These are phyloP conservation scores for Fusarium longipes DNA, from an alignment of 2,329 filamentous ascomycete species.

Conservation along the genomic window DNA sequence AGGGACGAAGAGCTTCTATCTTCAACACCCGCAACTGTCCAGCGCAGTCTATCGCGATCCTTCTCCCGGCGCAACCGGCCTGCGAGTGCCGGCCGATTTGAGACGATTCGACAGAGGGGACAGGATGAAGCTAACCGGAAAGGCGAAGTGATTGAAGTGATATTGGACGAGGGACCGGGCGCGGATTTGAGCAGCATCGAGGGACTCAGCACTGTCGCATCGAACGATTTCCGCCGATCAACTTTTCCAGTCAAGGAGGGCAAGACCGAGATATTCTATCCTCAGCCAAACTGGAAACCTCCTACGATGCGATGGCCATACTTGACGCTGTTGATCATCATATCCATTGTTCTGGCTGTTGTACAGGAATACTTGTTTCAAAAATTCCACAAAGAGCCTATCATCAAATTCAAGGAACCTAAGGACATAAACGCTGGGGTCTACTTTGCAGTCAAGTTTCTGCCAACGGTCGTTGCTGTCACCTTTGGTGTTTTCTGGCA, in stretches of 20 bases:
- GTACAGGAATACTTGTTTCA: slow-evolving; percentile 67
- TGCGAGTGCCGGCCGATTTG: slow-evolving; percentile 46
- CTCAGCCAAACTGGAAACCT: slow-evolving; percentile 74
- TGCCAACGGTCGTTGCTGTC: slow-evolving; percentile 70
- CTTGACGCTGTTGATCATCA: slow-evolving; percentile 62
- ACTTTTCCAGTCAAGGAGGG: slow-evolving; percentile 52
- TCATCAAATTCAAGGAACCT: slow-evolving; percentile 63
- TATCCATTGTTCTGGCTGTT: slow-evolving; percentile 65
- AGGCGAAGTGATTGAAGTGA: slow-evolving; percentile 70
- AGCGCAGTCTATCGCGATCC: slow-evolving; percentile 54
- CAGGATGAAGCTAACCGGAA: slow-evolving; percentile 69
- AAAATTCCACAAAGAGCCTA: slow-evolving; percentile 56
- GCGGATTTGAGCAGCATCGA: slow-evolving; percentile 65
- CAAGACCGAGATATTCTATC: slow-evolving; percentile 66
- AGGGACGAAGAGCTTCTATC: slow-evolving; percentile 63
- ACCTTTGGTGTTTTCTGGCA: slow-evolving; percentile 74
- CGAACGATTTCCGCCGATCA: slow-evolving; percentile 51
- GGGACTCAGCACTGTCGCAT: slow-evolving; percentile 52
- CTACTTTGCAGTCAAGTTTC: slow-evolving; percentile 73
- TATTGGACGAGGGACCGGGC: slow-evolving; percentile 57
- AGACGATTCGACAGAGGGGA: slow-evolving; percentile 62
- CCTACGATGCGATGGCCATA: slow-evolving; percentile 73
- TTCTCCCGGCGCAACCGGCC: slow-evolving; percentile 53
- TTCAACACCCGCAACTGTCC: slow-evolving; percentile 45
- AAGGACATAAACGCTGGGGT: slow-evolving; percentile 60